A percentile compares a stretch with the other conserved stretches of the same genome.
These are phyloP conservation scores for Saccharum officinarum DNA, from an alignment of 176 grass and related monocot genomes.

Conservation along the genomic window DNA sequence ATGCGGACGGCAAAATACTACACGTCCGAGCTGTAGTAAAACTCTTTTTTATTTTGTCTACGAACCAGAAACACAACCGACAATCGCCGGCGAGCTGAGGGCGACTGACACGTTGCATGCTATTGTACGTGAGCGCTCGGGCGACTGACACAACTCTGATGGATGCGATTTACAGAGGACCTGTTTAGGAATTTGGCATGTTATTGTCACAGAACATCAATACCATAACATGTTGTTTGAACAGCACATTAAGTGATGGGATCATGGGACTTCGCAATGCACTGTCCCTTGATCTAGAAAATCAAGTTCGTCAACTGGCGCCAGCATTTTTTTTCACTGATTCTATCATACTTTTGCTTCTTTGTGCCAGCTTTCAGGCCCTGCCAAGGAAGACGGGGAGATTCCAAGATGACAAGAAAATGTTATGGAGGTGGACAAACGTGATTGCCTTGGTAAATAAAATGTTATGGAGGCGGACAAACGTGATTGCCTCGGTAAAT, in stretches of 20 bases:
- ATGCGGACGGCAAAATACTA: too few species aligned
- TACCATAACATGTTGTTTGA: neutral
- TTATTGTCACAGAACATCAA: neutral
- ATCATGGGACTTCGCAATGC: neutral
- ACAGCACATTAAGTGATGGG: neutral
- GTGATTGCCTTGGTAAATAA: too few species aligned
- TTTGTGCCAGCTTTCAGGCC: constrained; percentile 85
- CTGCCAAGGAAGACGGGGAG: constrained; percentile 75
- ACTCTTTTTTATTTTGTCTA: too few species aligned
- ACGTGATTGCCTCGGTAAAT: too few species aligned
- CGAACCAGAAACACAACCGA: too few species aligned
- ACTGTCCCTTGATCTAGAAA: constrained; percentile 7
- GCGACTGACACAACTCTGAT: too few species aligned
- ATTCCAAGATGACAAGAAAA: constrained; percentile 34
- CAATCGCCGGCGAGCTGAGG: too few species aligned
- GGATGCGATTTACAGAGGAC: constrained; percentile 69
- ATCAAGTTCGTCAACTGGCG: constrained; percentile 67
- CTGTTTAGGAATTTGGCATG: constrained; percentile 31
- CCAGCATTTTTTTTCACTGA: constrained; percentile 89
- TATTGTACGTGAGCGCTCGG: too few species aligned
- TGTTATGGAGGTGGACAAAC: too few species aligned
- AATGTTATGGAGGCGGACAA: too few species aligned
- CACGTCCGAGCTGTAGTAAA: too few species aligned
- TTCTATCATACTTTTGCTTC: constrained; percentile 89
- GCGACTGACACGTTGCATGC: too few species aligned